These are phyloP conservation scores for Cicer judaicum DNA, from an alignment of 306 rosid genomes.

Conservation along the genomic window DNA sequence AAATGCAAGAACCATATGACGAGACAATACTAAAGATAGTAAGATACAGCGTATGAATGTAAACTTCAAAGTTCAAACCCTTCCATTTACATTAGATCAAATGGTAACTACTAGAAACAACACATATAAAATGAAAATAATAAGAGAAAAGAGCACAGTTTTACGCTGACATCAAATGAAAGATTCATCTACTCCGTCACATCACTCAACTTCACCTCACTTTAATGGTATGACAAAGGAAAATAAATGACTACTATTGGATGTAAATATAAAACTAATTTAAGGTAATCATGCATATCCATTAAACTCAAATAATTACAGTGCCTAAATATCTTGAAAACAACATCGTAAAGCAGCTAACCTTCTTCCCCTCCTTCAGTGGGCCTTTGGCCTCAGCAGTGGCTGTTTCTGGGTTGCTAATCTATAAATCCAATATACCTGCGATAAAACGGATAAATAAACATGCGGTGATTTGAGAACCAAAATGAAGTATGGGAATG, in stretches of 20 bases:
- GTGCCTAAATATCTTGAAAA: neutral
- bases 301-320: neutral
- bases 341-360: neutral
- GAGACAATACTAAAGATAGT: neutral
- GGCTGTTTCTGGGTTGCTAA: conserved; percentile 53
- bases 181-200: too few relatives aligned
- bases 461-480: neutral
- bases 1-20: too few relatives aligned
- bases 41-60: neutral
- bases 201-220: too few relatives aligned
- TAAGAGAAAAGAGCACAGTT: too few relatives aligned
- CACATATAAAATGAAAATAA: neutral
- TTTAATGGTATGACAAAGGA: too few relatives aligned
- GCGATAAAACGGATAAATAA: neutral
- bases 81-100: conserved; percentile 32
- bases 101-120: neutral
- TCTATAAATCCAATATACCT: conserved; percentile 74
- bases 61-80: neutral
- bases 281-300: too few relatives aligned
- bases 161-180: too few relatives aligned
- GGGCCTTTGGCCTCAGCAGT: conserved; percentile 57
- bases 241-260: too few relatives aligned
- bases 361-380: conserved; percentile 58
- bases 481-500: neutral
- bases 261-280: too few relatives aligned